Conservation (phyloP, 2,329 filamentous ascomycete genomes). For the Stromatinia cepivora region DNA sequence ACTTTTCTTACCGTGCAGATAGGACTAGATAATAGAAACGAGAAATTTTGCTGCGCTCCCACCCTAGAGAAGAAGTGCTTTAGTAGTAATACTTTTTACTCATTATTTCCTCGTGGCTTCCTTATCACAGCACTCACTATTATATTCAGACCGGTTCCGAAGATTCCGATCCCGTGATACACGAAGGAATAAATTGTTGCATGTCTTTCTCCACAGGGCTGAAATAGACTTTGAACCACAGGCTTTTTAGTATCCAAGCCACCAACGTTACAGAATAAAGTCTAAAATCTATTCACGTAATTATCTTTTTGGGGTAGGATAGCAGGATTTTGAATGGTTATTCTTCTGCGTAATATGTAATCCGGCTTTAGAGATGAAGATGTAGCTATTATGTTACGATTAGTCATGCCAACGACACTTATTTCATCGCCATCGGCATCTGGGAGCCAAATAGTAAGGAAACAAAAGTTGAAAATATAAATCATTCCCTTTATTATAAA, state of each 20-base stretch:
- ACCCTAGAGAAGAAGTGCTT: not conserved
- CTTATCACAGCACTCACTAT: not conserved
- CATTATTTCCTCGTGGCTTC: not conserved
- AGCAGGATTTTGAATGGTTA: too few species aligned
- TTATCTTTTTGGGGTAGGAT: not conserved
- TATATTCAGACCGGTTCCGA: not conserved
- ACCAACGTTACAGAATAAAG: not conserved
- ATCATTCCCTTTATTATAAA: too few species aligned
- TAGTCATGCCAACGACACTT: not conserved
- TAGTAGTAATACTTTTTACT: not conserved
- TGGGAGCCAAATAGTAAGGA: not conserved
- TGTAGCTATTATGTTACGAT: too few species aligned
- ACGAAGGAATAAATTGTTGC: not conserved
- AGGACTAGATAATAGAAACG: not conserved
- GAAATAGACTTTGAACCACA: constrained; percentile 11
- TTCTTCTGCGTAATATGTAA: not conserved
- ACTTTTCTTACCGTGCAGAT: not conserved
- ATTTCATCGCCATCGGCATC: not conserved
- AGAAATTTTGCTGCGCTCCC: not conserved
- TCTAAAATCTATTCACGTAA: not conserved
- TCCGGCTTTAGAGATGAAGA: not conserved
- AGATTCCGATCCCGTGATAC: not conserved
- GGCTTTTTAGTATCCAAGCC: not conserved
- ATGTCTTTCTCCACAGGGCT: constrained; percentile 10
- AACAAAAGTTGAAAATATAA: too few species aligned